Evolutionary conservation across 2,329 filamentous ascomycete genomes (phyloP).

Genomic region (Ambrosiella beaveri): DNA sequence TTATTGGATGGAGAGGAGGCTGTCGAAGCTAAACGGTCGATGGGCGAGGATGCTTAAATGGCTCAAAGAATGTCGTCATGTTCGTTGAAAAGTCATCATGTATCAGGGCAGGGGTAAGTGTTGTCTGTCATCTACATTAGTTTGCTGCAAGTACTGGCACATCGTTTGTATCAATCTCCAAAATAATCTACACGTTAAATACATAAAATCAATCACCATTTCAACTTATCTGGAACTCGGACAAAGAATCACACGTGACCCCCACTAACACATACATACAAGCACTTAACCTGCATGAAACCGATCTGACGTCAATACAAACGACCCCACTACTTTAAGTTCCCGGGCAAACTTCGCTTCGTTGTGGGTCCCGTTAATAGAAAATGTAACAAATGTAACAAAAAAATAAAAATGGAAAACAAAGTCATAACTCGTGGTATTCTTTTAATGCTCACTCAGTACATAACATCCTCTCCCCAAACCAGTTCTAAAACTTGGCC

Average conservation of each 20-base stretch:
- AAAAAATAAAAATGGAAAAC: neutral
- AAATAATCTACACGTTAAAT: no score
- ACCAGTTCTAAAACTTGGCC: neutral
- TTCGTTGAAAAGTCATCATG: neutral
- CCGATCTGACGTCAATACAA: neutral
- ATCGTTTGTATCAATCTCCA: no score
- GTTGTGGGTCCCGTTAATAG: no score
- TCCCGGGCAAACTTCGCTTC: neutral
- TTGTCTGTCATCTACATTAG: no score
- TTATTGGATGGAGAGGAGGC: constrained; percentile 5
- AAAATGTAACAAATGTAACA: neutral
- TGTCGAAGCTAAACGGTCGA: constrained; percentile 10
- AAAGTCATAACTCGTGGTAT: constrained; percentile 11
- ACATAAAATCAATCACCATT: no score
- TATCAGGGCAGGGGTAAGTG: no score
- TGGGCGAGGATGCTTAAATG: constrained; percentile 15
- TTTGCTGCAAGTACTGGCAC: no score
- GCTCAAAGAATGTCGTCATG: constrained; percentile 10
- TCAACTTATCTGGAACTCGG: no score
- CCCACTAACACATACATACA: neutral
- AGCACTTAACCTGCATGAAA: neutral
- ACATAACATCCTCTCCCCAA: neutral
- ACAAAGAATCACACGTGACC: no score
- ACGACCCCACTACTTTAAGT: neutral
- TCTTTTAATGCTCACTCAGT: constrained; percentile 7